Base-by-base conservation (phyloP, 306 rosid genomes). In the Vigna unguiculata region DNA sequence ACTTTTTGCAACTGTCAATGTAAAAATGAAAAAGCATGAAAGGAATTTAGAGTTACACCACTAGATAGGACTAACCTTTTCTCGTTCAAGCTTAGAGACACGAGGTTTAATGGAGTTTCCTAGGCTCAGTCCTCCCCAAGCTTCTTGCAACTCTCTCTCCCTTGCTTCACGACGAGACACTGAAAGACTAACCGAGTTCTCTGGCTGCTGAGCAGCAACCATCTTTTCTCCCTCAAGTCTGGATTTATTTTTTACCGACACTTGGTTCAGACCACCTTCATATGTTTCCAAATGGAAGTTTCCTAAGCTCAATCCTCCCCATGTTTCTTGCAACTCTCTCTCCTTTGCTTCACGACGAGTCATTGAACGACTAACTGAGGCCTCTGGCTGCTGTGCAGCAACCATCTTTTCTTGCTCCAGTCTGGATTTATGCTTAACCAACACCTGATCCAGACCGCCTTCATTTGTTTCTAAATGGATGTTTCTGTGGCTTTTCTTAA, bases 291-390 rank as follows among this genome's bases (percentile, higher is more conserved):
- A 64, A 71, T 41, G 76, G 72, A 6, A 8, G 40, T 89, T 91
- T 52, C 97, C 97, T 80, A 95, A 79, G 82, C 96, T 80, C 75
- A 88, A 40, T 59, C 97, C 97, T 72, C 92, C 96, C 97, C 98
- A 95, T 9, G 87, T 85, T 78, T 91, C 95, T 76, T 90, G 90
- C 78, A 89, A 79, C 75, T 92, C 96, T 83, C 83, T 89, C 71
- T 88, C 97, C 88, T 92, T 95, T 65, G 90, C 92, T 85, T 85
- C 85, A 54, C 91, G 91, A n/a, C 90, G 96, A 69, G 74, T 16
- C 47, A 38, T 60, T 36, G 87, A 85, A 36, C 2, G 17, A 72
- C 75, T 95, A 64, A 77, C 63, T 32, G 78, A 61, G 45, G 82
- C 81, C 58, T 87, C 91, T 52, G 81, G 83, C 74, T 87, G 86